Percentiles rank a stretch among this genome's conserved stretches.
Conservation (phyloP, 1,284 basidiomycete genomes). For the Exobasidium rhododendri region DNA sequence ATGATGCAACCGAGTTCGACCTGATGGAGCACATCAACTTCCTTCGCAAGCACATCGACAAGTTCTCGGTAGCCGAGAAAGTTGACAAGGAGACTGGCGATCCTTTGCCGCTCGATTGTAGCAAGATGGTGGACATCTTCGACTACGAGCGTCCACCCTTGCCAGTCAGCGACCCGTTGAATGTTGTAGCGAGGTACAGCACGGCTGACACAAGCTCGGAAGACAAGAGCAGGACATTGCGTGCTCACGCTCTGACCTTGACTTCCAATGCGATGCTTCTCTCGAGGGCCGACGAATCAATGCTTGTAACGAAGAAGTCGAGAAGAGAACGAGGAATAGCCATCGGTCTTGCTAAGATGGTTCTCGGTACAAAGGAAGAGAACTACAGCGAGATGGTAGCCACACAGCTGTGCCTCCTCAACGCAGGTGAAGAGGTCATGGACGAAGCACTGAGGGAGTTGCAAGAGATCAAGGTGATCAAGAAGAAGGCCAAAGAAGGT, state of each 20-base stretch:
- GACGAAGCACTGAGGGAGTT: not conserved
- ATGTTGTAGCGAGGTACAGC: not conserved
- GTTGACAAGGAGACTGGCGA: slow-evolving; percentile 23
- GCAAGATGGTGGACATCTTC: not conserved
- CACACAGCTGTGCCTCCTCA: not conserved
- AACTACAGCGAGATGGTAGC: not conserved
- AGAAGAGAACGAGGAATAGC: not conserved
- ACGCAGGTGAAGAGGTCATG: not conserved
- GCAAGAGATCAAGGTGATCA: not conserved
- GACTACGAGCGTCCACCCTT: slow-evolving; percentile 3
- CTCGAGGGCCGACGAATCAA: not conserved
- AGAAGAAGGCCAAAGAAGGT: slow-evolving; percentile 1
- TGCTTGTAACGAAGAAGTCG: not conserved
- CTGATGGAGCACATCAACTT: slow-evolving; percentile 73
- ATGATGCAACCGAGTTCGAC: slow-evolving; percentile 67
- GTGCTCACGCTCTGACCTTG: slow-evolving; percentile 1
- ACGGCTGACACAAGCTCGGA: not conserved
- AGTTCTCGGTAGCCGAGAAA: slow-evolving; percentile 59
- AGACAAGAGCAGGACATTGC: not conserved
- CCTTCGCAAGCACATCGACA: slow-evolving; percentile 74
- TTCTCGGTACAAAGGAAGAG: not conserved
- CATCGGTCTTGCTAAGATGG: not conserved
- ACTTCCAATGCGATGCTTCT: not conserved
- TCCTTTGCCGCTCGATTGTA: slow-evolving; percentile 6
- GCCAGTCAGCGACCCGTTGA: not conserved